These are phyloP conservation scores for Leishmania turanica DNA, from an alignment of 208 protist genomes.

Conservation along the genomic window DNA sequence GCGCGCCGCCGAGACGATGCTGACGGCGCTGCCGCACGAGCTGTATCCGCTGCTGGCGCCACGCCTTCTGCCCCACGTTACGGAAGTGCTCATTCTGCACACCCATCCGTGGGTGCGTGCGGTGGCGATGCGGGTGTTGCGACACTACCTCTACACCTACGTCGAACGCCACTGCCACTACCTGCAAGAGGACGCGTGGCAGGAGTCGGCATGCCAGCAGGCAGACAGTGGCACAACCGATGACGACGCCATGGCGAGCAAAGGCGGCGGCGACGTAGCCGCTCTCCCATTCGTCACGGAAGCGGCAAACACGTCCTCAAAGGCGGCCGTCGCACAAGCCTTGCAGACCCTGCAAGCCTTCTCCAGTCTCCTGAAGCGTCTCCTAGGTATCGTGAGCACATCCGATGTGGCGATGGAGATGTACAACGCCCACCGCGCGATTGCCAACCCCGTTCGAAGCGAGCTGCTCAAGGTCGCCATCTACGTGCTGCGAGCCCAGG, in stretches of 20 bases:
- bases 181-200: constrained; percentile 44
- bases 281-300: constrained; percentile 5
- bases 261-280: not conserved
- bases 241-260: not conserved
- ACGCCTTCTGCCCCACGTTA: constrained; percentile 48
- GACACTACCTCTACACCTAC: constrained; percentile 75
- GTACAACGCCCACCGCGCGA: constrained; percentile 76
- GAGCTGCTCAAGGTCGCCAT: constrained; percentile 74
- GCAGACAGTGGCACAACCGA: constrained; percentile 6
- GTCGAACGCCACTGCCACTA: constrained; percentile 67
- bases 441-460: constrained; percentile 58
- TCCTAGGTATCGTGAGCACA: constrained; percentile 59
- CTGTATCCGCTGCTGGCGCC: constrained; percentile 52
- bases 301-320: not conserved
- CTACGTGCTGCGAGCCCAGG: constrained; percentile 57
- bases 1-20: constrained; percentile 72
- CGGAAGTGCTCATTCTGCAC: constrained; percentile 59
- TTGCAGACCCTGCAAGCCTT: constrained; percentile 26
- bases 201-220: constrained; percentile 9
- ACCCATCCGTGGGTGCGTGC: constrained; percentile 86
- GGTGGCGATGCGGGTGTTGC: constrained; percentile 67
- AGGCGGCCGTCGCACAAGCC: constrained; percentile 10
- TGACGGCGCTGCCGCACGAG: constrained; percentile 41
- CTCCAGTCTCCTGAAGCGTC: constrained; percentile 36
- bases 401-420: constrained; percentile 83